phyloP scores from a whole-genome alignment of 1,284 basidiomycete genomes.

The Tetrapyrgos nigripes region DNA sequence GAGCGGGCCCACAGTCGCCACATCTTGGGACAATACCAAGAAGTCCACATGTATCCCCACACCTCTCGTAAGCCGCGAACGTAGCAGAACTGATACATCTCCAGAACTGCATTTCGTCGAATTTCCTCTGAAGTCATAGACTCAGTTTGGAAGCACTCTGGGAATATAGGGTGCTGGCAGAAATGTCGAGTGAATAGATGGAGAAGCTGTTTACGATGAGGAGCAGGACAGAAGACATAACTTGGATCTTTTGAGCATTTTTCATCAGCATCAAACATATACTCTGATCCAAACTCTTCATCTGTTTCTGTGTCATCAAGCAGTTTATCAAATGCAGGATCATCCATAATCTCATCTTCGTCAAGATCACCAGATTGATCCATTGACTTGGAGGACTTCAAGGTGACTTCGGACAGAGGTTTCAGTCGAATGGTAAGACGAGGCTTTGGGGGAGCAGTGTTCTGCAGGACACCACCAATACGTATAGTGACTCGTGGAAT shows the following conservation, averaged over 20 bases:
- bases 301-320: not conserved
- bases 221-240: conserved; percentile 15
- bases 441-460: conserved; percentile 17
- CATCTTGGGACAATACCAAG: conserved; percentile 23
- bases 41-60: conserved; percentile 30
- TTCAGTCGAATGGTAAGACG: conserved; percentile 1
- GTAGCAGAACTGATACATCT: conserved; percentile 15
- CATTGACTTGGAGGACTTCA: too few species aligned
- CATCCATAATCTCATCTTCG: too few species aligned
- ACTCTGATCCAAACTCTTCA: conserved; percentile 13
- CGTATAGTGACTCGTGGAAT: too few species aligned
- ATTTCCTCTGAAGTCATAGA: conserved; percentile 16
- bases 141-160: conserved; percentile 7
- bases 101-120: not conserved
- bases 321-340: too few species aligned
- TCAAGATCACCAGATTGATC: too few species aligned
- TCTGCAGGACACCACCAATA: too few species aligned
- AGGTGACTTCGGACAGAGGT: too few species aligned
- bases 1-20: conserved; percentile 40
- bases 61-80: conserved; percentile 23
- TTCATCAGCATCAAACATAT: conserved; percentile 13
- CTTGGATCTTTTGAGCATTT: not conserved
- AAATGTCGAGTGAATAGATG: conserved; percentile 7
- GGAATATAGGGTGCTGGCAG: conserved; percentile 14
- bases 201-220: not conserved